phyloP scores from a whole-genome alignment of 345 rosid species.

The Corymbia maculata region DNA sequence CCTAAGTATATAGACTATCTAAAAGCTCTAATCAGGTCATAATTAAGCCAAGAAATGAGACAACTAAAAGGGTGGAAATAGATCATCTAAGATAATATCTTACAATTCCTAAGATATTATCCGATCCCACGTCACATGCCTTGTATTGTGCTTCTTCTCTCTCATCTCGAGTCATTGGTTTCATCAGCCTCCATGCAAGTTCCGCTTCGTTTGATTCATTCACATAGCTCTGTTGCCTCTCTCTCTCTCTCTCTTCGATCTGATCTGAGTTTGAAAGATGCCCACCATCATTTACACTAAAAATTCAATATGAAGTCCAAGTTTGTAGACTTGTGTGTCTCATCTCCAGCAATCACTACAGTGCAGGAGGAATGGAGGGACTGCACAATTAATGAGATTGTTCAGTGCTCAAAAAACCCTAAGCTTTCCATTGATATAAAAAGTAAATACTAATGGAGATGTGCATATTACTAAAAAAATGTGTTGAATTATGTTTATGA shows the following conservation, averaged over 20 bases:
- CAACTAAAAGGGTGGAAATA: neutral
- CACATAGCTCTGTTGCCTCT: neutral
- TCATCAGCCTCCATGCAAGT: neutral
- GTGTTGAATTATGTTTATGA: neutral
- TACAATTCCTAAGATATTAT: neutral
- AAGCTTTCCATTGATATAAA: neutral
- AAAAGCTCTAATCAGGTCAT: neutral
- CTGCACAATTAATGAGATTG: neutral
- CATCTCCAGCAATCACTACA: neutral
- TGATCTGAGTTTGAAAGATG: neutral
- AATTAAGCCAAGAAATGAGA: neutral
- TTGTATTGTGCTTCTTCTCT: neutral
- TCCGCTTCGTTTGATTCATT: neutral
- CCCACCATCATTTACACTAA: neutral
- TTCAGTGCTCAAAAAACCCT: neutral
- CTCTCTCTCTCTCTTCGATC: neutral
- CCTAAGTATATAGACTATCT: neutral
- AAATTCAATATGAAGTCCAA: neutral
- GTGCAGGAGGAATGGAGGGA: neutral
- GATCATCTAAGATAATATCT: neutral
- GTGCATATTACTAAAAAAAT: neutral
- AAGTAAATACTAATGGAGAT: neutral
- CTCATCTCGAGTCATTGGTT: neutral
- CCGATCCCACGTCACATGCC: neutral
- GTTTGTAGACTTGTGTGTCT: neutral